These are phyloP conservation scores for Wickerhamiella azyma DNA, from an alignment of 805 yeast genomes.

Conservation along the genomic window DNA sequence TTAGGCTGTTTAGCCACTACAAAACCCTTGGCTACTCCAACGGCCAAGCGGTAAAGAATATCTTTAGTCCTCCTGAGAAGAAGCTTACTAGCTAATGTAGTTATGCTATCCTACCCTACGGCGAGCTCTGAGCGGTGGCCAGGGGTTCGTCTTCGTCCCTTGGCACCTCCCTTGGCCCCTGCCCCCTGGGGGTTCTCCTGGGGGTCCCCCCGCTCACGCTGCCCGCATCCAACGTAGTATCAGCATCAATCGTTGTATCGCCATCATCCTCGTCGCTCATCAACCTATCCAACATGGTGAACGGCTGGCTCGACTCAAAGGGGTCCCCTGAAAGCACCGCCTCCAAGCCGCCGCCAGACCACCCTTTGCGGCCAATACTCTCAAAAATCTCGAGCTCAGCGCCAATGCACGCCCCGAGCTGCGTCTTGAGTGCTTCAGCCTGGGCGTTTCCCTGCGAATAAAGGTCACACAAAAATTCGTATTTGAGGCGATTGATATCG, in stretches of 20 bases:
- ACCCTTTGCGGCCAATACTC: constrained; percentile 62
- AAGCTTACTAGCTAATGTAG: neutral
- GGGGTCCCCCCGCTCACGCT: neutral
- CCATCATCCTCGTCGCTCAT: constrained; percentile 19
- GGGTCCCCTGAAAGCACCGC: constrained; percentile 52
- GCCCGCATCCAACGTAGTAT: neutral
- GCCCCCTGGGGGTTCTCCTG: too few species aligned
- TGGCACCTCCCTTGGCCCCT: too few species aligned
- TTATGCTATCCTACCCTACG: too few species aligned
- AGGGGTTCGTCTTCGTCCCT: too few species aligned
- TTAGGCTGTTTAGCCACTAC: constrained; percentile 60
- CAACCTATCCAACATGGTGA: constrained; percentile 1
- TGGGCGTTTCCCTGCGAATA: constrained; percentile 49
- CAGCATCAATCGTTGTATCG: neutral
- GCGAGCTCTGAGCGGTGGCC: neutral
- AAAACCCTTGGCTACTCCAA: constrained; percentile 46
- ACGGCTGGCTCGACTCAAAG: constrained; percentile 25
- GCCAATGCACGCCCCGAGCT: constrained; percentile 51
- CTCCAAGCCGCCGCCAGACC: constrained; percentile 84
- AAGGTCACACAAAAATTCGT: constrained; percentile 56
- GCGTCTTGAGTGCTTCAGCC: constrained; percentile 38
- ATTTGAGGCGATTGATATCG: constrained; percentile 61
- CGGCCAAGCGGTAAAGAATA: constrained; percentile 42
- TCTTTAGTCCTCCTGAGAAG: constrained; percentile 26
- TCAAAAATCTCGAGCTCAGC: constrained; percentile 75